Evolutionary conservation across 495 filamentous ascomycete species (phyloP), one percentile per base, ranked within the genome.

Genomic region (Podospora conica): DNA sequence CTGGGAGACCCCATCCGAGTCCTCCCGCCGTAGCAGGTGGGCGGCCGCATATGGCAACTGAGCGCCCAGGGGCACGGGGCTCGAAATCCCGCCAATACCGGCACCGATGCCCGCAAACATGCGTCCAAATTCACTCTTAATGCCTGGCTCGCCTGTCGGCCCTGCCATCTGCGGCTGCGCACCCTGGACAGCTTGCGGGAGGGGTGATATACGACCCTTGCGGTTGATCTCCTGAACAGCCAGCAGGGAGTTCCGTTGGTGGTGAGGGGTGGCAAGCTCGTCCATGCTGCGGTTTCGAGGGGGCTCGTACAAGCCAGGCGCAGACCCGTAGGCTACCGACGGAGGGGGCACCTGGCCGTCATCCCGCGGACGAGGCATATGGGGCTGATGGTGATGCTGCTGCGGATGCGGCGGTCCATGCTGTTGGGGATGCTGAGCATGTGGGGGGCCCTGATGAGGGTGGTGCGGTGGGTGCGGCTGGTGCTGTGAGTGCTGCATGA

Each of bases 31-130:
- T 11, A 74, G 63, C 67, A 78, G 63, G 3, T 75, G 71, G 2
- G 75, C 65, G 27, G 69, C 75, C 11, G 77, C 74, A 60, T 79
- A 85, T 15, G 80, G 79, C 22, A 79, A 69, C 60, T 81, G 79
- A 12, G 78, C 74, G 7, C 77, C 82, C 9, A 83, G 70, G 5
- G 83, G 81, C 12, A 83, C 82, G 0, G 81, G 80, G 69, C 81
- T 82, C 31, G 76, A 78, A 55, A 86, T 82, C 55, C 84, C 86
- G 28, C 90, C 88, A 7, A 93, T 87, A 54, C 92, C 93, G 76
- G 89, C 93, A 53, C 93, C 92, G 69, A 97, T 90, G 21, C 93
- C 93, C 3, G 90, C 90, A 77, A 96, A 97, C 79, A 96, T 94
- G 29, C 91, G 86, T 9, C 92, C 92, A 73, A 96, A 90, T 70